Conservation (phyloP, 1,284 basidiomycete species). For the Ustilago vetiveriae region DNA sequence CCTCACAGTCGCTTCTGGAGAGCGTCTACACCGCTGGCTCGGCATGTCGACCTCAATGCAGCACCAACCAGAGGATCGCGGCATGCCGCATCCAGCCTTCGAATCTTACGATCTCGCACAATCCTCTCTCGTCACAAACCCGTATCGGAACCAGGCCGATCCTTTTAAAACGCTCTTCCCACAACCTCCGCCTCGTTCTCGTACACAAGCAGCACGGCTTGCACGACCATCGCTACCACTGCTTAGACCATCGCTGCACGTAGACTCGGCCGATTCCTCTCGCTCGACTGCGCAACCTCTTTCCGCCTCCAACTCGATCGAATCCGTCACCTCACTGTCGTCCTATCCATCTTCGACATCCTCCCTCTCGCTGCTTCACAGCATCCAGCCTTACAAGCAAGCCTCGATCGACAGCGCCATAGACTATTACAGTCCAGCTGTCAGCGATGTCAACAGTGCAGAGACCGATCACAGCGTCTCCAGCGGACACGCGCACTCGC, state of each 20-base stretch:
- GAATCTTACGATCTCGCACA: conserved; percentile 27
- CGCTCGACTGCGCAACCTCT: conserved; percentile 20
- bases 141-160: conserved; percentile 14
- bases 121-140: conserved; percentile 1
- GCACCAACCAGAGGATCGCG: conserved; percentile 12
- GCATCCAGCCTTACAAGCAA: conserved; percentile 27
- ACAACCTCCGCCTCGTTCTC: conserved; percentile 38
- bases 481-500: conserved; percentile 31
- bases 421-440: conserved; percentile 41
- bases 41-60: conserved; percentile 26
- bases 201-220: conserved; percentile 26
- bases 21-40: not conserved
- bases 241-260: conserved; percentile 16
- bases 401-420: conserved; percentile 30
- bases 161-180: conserved; percentile 42
- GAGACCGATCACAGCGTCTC: conserved; percentile 43
- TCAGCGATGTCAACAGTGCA: conserved; percentile 46
- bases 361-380: conserved; percentile 33
- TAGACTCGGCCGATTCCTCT: conserved; percentile 34
- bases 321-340: conserved; percentile 32
- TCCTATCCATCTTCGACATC: conserved; percentile 41
- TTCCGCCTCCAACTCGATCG: conserved; percentile 30
- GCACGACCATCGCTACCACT: conserved; percentile 37
- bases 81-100: conserved; percentile 8
- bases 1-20: conserved; percentile 5